phyloP scores from a whole-genome alignment of 2,329 filamentous ascomycete species.

The Neonectria ditissima region DNA sequence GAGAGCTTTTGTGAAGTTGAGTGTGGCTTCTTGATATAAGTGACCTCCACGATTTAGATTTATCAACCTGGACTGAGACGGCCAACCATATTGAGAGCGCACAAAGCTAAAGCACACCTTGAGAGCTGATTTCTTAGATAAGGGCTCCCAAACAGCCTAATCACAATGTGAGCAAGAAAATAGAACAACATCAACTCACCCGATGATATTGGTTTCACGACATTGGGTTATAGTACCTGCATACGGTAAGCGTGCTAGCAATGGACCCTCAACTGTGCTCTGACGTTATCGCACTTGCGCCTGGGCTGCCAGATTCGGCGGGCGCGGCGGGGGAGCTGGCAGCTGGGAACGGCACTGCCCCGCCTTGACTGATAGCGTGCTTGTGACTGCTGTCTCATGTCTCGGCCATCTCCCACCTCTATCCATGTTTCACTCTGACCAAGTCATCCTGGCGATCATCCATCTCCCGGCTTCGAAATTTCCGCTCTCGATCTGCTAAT shows the following conservation, averaged over 20 bases:
- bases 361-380: conserved; percentile 17
- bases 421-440: neutral
- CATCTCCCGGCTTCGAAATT: neutral
- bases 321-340: neutral
- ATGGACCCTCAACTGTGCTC: neutral
- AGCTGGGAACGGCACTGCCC: neutral
- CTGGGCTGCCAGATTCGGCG: conserved; percentile 17
- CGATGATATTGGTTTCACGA: neutral
- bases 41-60: no score
- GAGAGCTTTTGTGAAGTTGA: no score
- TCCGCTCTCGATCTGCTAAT: no score
- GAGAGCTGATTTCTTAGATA: neutral
- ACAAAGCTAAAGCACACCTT: neutral
- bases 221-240: neutral
- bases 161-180: neutral
- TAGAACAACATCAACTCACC: neutral
- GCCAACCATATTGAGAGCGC: no score
- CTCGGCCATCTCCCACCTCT: conserved; percentile 6
- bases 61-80: no score
- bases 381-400: conserved; percentile 9
- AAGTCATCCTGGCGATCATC: neutral
- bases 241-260: neutral
- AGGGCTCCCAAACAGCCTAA: neutral
- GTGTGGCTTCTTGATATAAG: no score
- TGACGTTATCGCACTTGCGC: conserved; percentile 13